Evolutionary conservation across 2,329 filamentous ascomycete genomes (phyloP), one percentile per base, ranked within the genome.

Genomic region (Emmonsiellopsis sp.): DNA sequence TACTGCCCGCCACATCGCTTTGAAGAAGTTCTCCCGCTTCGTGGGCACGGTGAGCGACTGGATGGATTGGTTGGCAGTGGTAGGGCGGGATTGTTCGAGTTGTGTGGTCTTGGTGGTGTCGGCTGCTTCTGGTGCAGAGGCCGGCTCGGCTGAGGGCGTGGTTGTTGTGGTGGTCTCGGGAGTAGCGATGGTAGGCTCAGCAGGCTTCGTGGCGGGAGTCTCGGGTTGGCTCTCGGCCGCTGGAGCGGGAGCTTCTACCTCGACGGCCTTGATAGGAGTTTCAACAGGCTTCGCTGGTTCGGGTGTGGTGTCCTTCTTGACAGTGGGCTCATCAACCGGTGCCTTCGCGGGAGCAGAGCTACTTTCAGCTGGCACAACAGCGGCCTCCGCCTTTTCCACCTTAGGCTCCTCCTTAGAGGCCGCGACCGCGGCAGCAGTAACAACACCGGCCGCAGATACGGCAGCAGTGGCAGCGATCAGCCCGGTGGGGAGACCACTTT

Each of bases 21-120:
- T 70, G 60, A 73, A 64, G 65, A 70, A 73, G 58, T 64, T 69
- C 50, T 71, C 67, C 52, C 63, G 60, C 61, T 67, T 65, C 21
- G 21, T 49, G 17, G 55, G 51, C 55, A 62, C 61, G 58, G 66
- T 68, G 55, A 71, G 56, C 55, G 70, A 70, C 51, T 64, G 64
- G 49, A 70, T 63, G 58, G 70, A 71, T 60, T 65, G 68, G 54
- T 67, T 69, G 1, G 55, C 53, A 4, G 58, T 59, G 34, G 48
- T 7, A n/a, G 58, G 58, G 7, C 55, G 56, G 14, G 52, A 52
- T n/a, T 52, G 47, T 14, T 55, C 37, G 11, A 51, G n/a, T 17
- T 27, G 42, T 8, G 42, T 37, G 6, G 52, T 62, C 64, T 66
- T 52, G 27, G 47, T 54, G 33, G 52, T 51, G 49, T 49, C 49